Evolutionary conservation across 441 rosid genomes (phyloP), one percentile per base, ranked within the genome.

Genomic region (Corymbia citriodora): DNA sequence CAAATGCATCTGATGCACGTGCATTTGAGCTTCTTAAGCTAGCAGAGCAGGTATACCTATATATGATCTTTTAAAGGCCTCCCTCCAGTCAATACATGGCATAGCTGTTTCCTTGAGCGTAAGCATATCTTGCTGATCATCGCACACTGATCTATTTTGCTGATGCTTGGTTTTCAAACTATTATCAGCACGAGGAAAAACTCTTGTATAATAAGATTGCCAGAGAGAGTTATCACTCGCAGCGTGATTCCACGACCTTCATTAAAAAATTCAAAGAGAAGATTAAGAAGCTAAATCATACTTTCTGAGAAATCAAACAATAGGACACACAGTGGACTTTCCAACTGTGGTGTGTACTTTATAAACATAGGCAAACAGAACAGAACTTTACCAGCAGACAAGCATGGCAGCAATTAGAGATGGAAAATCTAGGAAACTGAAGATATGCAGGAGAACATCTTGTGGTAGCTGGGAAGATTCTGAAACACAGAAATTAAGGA

Each of bases 211-310:
- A 9, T 92, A 95, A 54, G 92, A 93, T 90, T 89, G 93, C 98
- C 99, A 97, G 53, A 96, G 91, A 87, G 93, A 92, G 91, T 92
- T 93, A 89, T 94, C 96, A 90, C 88, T 89, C 31, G 97, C 95
- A 29, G 97, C 97, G 74, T 93, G 92, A 93, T 94, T 95, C 99
- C 99, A 97, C 33, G 97, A 95, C 95, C 99, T 97, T 92, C 93
- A 93, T 93, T 40, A 87, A 88, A 92, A 87, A 50, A 91, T 54
- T 25, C 57, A 91, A 54, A 10, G 50, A 70, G 68, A 91, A 10
- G 33, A 36, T 90, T 33, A 72, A 7, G 57, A 86, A 68, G 50
- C 31, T 15, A 52, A 63, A 86, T n/a, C 10, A 49, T 89, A 36
- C 36, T 54, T 59, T 40, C 29, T 48, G 54, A 55, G 33, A 8